Evolutionary conservation across 331 rosid genomes (phyloP).

Genomic region (Spiraea crenata): DNA sequence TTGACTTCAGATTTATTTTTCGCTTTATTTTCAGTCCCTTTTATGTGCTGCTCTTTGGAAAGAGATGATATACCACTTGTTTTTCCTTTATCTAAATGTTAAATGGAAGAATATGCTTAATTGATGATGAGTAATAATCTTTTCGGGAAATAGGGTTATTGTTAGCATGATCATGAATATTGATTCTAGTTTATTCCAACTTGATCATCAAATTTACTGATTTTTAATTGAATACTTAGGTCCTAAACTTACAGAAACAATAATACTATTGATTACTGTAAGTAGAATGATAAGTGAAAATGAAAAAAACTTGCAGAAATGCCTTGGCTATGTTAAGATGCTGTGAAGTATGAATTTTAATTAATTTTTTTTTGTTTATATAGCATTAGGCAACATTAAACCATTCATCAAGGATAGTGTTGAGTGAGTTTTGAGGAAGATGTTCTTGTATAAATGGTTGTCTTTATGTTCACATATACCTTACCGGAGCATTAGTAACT

Average conservation of each 20-base stretch:
- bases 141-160: neutral
- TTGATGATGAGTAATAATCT: constrained; percentile 1
- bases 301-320: neutral
- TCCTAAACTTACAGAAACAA: neutral
- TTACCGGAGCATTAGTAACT: neutral
- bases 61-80: constrained; percentile 3
- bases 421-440: neutral
- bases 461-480: neutral
- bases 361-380: neutral
- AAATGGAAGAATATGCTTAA: neutral
- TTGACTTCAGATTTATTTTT: neutral
- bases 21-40: constrained; percentile 8
- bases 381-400: neutral
- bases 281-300: neutral
- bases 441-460: neutral
- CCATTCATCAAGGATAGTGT: neutral
- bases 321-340: neutral
- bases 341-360: neutral
- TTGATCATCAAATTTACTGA: neutral
- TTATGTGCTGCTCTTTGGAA: constrained; percentile 8
- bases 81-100: neutral
- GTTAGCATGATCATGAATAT: neutral
- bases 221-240: neutral
- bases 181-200: neutral
- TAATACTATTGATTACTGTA: neutral